Evolutionary conservation across 2,329 filamentous ascomycete species (phyloP), one percentile per base, ranked within the genome.

Genomic region (Colletotrichum gloeosporioides): DNA sequence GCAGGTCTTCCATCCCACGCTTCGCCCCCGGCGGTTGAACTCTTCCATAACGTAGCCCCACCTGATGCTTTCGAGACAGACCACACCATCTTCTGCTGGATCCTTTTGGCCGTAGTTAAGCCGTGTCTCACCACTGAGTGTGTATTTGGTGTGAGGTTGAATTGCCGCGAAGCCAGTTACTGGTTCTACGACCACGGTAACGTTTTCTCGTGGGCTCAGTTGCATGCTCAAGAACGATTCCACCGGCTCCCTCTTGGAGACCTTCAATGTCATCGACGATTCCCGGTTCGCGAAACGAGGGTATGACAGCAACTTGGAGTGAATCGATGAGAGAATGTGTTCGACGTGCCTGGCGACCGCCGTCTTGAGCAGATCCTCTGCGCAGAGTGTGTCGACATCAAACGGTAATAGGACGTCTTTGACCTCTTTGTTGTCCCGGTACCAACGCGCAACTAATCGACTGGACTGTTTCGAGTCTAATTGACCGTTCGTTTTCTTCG

Each of bases 391-490:
- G 57, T 90, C 86, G 62, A 90, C 86, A 81, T 98, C 90, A 39
- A 98, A 88, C 3, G 89, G 83, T 32, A 98, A 89, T n/a, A 91
- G 86, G n/a, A 88, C 86, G 73, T 94, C 91, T 77, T 91, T 90
- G 55, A 96, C 91, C 82, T 96, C 94, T 79, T 94, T 93, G 78
- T 93, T 93, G 81, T 96, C 93, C 73, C 95, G 92, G 83, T 98
- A 96, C 96, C 97, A 99, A 78, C 95, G 93, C 53, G 93, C 86
- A 4, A 87, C 89, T 62, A 97, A 82, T 64, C 84, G 85, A 78
- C 92, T 94, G 1, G 90, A 86, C 3, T 85, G 80, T 74, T 86
- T 88, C 6, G 85, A 81, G 67, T 89, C 86, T 2, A 83, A 77
- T 15, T 83, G 80, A 15, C 80, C 84, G 12, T 85, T 85, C 57